Base-by-base conservation (phyloP, 169 alveolate genomes). In the Plasmodium knowlesi region DNA sequence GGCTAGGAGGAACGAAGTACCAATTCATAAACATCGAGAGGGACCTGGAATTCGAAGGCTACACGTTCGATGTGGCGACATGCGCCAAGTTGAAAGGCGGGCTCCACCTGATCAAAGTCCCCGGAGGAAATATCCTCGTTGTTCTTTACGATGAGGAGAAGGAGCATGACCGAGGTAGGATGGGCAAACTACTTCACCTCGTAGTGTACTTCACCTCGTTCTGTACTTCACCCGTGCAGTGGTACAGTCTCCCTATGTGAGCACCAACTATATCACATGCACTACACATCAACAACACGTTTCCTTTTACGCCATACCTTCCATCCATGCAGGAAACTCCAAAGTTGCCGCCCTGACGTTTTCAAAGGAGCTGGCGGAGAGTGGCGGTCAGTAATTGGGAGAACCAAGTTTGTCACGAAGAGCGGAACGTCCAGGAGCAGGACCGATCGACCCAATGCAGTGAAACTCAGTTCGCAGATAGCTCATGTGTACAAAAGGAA, bases 51-150 rank as follows among this genome's bases (percentile, higher is more conserved):
- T 84, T 79, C 71, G 94, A 90, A 37, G 97, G 97, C 6, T 88
- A 83, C 86, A 93, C 95, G 14, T 96, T 96, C 82, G 96, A 96
- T 83, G 95, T 96, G 67, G 96, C 96, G 30, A 93, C 96, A 9
- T 95, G 96, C 39, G 97, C 97, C 32, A 96, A 95, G 89, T 86
- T 81, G 74, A 96, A 96, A 91, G 97, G 97, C 10, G 97, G 97
- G 14, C 93, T 95, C 12, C 97, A 96, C 94, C 81, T 96, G 80
- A 88, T 96, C 46, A 96, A 83, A 86, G 95, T 96, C 14, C 97
- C 97, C 3, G 97, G 97, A 12, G 96, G 95, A 41, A 91, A 95
- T 92, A 93, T 96, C 50, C 93, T 96, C 30, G 94, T 96, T 37
- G 96, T 92, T 25, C 92, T 96, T 43, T 95, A 92, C 89, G 97